Evolutionary conservation across 1,139 yeast genomes (phyloP).

Genomic region (Meyerozyma carpophila): DNA sequence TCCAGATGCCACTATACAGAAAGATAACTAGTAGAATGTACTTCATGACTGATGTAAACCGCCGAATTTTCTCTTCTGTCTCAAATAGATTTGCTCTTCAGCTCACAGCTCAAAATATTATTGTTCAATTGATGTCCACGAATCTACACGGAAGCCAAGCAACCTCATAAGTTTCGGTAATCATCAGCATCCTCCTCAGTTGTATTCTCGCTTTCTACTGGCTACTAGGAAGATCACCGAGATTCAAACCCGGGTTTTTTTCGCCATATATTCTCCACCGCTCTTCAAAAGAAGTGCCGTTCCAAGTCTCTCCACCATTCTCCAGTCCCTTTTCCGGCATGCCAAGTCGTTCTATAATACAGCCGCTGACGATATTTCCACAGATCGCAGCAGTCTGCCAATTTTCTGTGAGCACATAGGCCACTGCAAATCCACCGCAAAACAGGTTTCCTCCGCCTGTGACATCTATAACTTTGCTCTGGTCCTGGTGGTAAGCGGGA

Average conservation of each 20-base stretch:
- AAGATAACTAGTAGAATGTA: background rate
- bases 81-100: too few species aligned
- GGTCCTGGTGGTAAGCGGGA: conserved; percentile 68
- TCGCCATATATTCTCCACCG: conserved; percentile 24
- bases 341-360: conserved; percentile 74
- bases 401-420: conserved; percentile 47
- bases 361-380: conserved; percentile 77
- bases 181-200: too few species aligned
- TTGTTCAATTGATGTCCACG: too few species aligned
- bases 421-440: conserved; percentile 75
- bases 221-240: background rate
- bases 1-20: background rate
- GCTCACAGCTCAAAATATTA: too few species aligned
- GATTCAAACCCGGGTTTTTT: conserved; percentile 2
- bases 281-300: conserved; percentile 33
- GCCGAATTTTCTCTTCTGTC: too few species aligned
- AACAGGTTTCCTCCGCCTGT: conserved; percentile 94
- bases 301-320: conserved; percentile 43
- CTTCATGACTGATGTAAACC: background rate
- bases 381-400: conserved; percentile 54
- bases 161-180: too few species aligned
- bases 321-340: conserved; percentile 36
- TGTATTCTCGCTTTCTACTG: background rate
- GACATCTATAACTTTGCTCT: conserved; percentile 63
- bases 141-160: too few species aligned